Base-by-base conservation (phyloP, 805 yeast genomes). In the Candida cerambycidarum region DNA sequence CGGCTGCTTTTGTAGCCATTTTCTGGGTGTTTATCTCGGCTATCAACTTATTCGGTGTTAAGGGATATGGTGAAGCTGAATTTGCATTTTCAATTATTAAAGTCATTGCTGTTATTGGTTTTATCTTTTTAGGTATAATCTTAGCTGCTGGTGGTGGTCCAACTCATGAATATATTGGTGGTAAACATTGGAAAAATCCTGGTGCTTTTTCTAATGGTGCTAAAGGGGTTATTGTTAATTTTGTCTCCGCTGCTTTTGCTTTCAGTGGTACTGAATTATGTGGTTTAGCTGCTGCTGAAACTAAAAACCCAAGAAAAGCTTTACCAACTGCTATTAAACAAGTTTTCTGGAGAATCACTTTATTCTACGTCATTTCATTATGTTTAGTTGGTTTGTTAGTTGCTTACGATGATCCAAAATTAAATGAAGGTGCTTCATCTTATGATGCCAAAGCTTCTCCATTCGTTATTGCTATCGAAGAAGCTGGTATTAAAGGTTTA, bases 361-460 rank as follows among this genome's bases (percentile, higher is more conserved):
- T 68, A 51, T 68, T 68, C 51, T 68, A 68, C 57, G 55, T 79
- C 46, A 57, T 72, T 15, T 69, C 80, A 12, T 68, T 75, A 47
- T 62, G 65, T 36, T 59, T 76, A 46, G 65, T 71, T 47, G 80
- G 83, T 38, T 70, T 70, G 48, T 66, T 73, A 57, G 85, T 81
- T 39, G 83, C 85, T 65, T 65, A 58, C 56, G 55, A 54, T 37
- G 68, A 62, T 39, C 45, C 48, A 9, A 41, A 54, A 18, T 62
- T 66, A 50, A 62, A 75, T 42, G 42, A 39, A 32, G 67, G 67
- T 15, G 76, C 78, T 44, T 67, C 76, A 23, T 59, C 74, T 36
- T 74, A 69, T 37, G 79, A 74, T 40, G 84, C 83, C 33, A 63
- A 81, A 12, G 85, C 89, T 10, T 84, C 90, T 12, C 92, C 93